phyloP scores from a whole-genome alignment of 371 early-diverging fungal genomes.

The Zychaea mexicana region DNA sequence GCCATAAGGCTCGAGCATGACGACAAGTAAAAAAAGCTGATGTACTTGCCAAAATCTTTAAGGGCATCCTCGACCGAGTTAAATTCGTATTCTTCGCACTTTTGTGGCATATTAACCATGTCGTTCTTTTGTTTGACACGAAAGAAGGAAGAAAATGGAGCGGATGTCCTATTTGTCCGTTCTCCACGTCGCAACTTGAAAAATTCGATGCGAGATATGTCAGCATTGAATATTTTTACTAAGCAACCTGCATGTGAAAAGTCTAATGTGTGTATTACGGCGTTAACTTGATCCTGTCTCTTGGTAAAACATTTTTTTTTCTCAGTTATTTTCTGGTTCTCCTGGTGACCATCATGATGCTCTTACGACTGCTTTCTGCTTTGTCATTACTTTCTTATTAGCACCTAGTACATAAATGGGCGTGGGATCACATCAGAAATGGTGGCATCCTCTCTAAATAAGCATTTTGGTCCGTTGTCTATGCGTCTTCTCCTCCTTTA shows the following conservation, averaged over 20 bases:
- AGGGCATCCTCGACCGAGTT: conserved; percentile 35
- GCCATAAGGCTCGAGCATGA: background rate
- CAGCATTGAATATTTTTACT: background rate
- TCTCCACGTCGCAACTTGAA: background rate
- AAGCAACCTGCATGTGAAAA: background rate
- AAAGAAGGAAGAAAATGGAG: background rate
- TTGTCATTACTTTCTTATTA: no score
- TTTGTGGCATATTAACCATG: conserved; percentile 16
- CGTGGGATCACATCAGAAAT: no score
- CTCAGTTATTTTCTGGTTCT: no score
- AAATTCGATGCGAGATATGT: background rate
- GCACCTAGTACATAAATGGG: no score
- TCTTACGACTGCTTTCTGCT: no score
- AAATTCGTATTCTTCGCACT: conserved; percentile 22
- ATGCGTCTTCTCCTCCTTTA: no score
- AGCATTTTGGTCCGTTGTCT: no score
- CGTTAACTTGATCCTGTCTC: no score
- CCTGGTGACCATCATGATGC: no score
- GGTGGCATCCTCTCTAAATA: no score
- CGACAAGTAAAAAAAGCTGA: background rate
- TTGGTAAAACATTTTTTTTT: no score
- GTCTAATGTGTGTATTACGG: background rate
- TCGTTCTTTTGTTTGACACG: background rate
- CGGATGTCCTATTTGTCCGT: background rate
- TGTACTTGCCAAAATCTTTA: conserved; percentile 30